Conservation (phyloP, 1,284 basidiomycete genomes). For the Erythrobasidium hasegawianum region DNA sequence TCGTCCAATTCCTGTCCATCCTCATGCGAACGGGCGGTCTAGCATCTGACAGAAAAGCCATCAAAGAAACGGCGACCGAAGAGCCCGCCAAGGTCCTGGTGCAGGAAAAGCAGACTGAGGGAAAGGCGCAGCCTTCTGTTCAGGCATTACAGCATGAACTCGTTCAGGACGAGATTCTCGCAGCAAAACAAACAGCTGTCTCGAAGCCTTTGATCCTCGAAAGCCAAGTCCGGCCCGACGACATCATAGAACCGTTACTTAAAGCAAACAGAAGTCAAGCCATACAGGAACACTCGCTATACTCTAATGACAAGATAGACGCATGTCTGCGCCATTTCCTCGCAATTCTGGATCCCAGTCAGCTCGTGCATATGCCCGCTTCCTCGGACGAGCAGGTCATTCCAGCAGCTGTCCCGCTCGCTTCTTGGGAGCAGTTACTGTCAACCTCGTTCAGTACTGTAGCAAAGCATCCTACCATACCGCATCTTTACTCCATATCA, state of each 20-base stretch:
- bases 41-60: too few species aligned
- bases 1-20: conserved; percentile 15
- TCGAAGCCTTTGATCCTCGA: not conserved
- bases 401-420: conserved; percentile 16
- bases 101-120: not conserved
- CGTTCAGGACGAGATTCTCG: not conserved
- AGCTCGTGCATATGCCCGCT: conserved; percentile 12
- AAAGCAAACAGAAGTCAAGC: not conserved
- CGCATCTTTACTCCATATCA: conserved; percentile 38
- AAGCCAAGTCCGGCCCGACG: not conserved
- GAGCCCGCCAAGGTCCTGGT: conserved; percentile 25
- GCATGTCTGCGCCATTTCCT: conserved; percentile 26
- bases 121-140: not conserved
- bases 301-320: conserved; percentile 20
- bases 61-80: not conserved
- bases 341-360: conserved; percentile 21
- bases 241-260: not conserved
- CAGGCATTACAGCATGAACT: not conserved
- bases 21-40: not conserved
- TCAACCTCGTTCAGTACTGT: conserved; percentile 17
- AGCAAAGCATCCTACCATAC: conserved; percentile 27
- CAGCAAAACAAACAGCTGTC: not conserved
- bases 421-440: conserved; percentile 22
- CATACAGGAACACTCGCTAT: conserved; percentile 29
- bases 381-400: not conserved